phyloP scores from a whole-genome alignment of 148 eudicot species.

The Spergularia bocconei region DNA sequence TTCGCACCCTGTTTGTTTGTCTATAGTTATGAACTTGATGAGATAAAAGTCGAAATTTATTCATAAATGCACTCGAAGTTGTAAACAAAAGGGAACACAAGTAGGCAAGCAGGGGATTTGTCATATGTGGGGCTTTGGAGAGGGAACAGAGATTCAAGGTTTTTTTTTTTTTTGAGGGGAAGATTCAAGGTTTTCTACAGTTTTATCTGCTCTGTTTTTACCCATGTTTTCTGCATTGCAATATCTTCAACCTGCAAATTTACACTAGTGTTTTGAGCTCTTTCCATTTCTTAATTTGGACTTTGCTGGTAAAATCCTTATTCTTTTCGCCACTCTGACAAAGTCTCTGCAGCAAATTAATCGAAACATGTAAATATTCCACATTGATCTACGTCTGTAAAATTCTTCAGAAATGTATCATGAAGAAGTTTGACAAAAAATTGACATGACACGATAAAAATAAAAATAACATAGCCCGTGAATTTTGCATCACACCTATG shows the following conservation, averaged over 20 bases:
- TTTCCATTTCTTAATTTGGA: conserved; percentile 50
- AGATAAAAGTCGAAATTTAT: too few species aligned
- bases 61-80: too few species aligned
- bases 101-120: neutral
- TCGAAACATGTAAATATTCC: neutral
- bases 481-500: neutral
- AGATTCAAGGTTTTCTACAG: neutral
- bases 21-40: too few species aligned
- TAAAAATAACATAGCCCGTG: neutral
- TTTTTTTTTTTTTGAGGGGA: too few species aligned
- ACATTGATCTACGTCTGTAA: too few species aligned
- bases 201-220: too few species aligned
- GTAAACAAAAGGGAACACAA: neutral
- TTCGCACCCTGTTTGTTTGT: too few species aligned
- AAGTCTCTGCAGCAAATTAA: conserved; percentile 51
- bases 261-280: conserved; percentile 17
- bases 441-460: neutral
- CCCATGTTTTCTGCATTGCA: neutral
- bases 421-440: too few species aligned
- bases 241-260: neutral
- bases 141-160: neutral
- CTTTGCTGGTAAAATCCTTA: conserved; percentile 71
- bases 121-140: too few species aligned
- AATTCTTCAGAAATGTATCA: too few species aligned
- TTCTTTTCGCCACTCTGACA: conserved; percentile 80